Conservation (phyloP, 768 basidiomycete genomes). For the Pulveroboletus ravenelii region DNA sequence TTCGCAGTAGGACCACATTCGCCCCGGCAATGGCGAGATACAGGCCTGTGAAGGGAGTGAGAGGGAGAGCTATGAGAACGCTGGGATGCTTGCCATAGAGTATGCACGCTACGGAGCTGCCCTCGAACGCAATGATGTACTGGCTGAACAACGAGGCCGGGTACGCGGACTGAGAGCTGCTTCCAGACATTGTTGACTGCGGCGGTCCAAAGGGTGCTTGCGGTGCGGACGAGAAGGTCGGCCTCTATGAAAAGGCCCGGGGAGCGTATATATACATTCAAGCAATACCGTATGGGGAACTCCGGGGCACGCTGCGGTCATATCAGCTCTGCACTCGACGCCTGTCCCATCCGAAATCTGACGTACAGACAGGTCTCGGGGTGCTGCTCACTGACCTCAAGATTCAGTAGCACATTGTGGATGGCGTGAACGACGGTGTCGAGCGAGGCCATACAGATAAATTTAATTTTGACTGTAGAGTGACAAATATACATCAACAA, state of each 20-base stretch:
- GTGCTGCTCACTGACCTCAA: too few species aligned
- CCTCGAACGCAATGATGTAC: slow-evolving; percentile 23
- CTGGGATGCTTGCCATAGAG: slow-evolving; percentile 11
- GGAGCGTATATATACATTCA: slow-evolving; percentile 2
- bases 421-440: too few species aligned
- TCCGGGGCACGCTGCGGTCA: too few species aligned
- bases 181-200: slow-evolving; percentile 12
- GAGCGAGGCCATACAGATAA: too few species aligned
- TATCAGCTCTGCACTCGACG: too few species aligned
- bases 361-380: too few species aligned
- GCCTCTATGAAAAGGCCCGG: background rate
- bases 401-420: too few species aligned
- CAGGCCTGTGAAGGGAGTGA: slow-evolving; percentile 2
- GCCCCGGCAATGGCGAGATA: slow-evolving; percentile 11
- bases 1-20: slow-evolving; percentile 13
- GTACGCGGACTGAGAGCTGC: slow-evolving; percentile 5
- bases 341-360: too few species aligned
- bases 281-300: too few species aligned
- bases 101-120: slow-evolving; percentile 15
- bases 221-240: background rate
- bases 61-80: background rate
- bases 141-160: slow-evolving; percentile 7
- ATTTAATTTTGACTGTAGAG: too few species aligned
- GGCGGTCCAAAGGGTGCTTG: background rate
- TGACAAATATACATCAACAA: too few species aligned